phyloP scores from a whole-genome alignment of 1,284 basidiomycete species.

The Apiotrichum akiyoshidainum region DNA sequence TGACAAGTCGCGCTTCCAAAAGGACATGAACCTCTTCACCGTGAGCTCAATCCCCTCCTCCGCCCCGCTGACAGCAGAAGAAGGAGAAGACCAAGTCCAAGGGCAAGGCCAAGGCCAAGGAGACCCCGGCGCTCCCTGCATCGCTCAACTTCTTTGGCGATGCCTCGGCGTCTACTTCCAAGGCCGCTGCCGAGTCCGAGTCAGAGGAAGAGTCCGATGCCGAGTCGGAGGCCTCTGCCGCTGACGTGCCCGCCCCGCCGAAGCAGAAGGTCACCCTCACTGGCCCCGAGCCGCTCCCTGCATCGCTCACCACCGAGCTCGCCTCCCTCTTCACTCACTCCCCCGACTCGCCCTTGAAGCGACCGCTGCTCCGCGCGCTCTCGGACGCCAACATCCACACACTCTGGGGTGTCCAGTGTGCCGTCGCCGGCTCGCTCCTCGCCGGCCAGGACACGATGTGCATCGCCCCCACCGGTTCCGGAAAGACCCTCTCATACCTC shows the following conservation, averaged over 20 bases:
- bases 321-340: conserved; percentile 33
- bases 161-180: conserved; percentile 48
- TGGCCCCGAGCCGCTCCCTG: conserved; percentile 44
- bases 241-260: conserved; percentile 40
- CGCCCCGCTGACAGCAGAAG: conserved; percentile 19
- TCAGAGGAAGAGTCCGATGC: conserved; percentile 25
- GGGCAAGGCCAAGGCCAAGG: conserved; percentile 22
- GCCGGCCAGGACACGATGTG: conserved; percentile 77
- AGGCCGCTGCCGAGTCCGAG: conserved; percentile 50
- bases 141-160: conserved; percentile 89
- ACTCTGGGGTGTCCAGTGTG: conserved; percentile 46
- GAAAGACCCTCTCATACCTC: conserved; percentile 87
- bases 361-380: conserved; percentile 29
- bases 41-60: too few relatives aligned
- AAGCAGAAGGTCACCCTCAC: conserved; percentile 49
- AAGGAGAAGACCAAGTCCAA: conserved; percentile 50
- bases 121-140: conserved; percentile 57
- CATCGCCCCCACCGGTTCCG: conserved; percentile 90
- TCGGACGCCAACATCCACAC: conserved; percentile 27
- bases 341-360: conserved; percentile 29
- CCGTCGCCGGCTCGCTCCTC: conserved; percentile 38
- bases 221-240: conserved; percentile 13
- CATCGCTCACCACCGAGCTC: conserved; percentile 43
- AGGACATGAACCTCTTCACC: conserved; percentile 68
- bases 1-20: conserved; percentile 70